Evolutionary conservation across 148 eudicot genomes (phyloP).

Genomic region (Linanthus parryae): DNA sequence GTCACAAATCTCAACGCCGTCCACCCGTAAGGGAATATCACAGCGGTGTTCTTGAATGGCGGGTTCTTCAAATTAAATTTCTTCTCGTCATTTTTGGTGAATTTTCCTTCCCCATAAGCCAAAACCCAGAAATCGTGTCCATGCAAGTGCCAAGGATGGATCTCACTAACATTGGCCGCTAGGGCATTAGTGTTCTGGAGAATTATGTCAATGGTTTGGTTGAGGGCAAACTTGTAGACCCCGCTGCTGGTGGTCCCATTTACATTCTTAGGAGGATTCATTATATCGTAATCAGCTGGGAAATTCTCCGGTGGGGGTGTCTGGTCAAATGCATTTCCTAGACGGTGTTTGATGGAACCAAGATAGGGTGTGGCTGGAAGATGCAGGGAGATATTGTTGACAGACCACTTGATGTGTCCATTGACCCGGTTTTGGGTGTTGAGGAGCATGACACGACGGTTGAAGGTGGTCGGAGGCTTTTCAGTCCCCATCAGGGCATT

Average conservation of each 20-base stretch:
- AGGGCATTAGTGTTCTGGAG: constrained; percentile 77
- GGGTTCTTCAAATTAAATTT: constrained; percentile 64
- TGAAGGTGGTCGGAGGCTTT: constrained; percentile 26
- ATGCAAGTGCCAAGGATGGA: constrained; percentile 89
- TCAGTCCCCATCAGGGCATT: constrained; percentile 43
- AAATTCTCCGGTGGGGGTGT: constrained; percentile 42
- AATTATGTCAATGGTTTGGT: constrained; percentile 54
- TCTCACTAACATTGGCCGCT: constrained; percentile 40
- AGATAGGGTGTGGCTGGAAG: constrained; percentile 71
- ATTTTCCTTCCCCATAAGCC: constrained; percentile 82
- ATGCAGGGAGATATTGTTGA: constrained; percentile 61
- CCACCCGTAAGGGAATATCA: constrained; percentile 82
- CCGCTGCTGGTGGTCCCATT: constrained; percentile 51
- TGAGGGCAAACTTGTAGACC: constrained; percentile 39
- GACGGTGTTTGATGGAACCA: constrained; percentile 43
- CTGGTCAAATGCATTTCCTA: constrained; percentile 27
- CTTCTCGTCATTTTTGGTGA: constrained; percentile 35
- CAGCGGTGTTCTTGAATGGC: constrained; percentile 63
- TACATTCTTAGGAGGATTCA: constrained; percentile 31
- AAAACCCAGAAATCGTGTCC: constrained; percentile 95
- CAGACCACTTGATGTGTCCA: constrained; percentile 67
- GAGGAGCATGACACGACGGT: constrained; percentile 48
- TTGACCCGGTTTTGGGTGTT: constrained; percentile 62
- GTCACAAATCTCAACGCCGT: constrained; percentile 75
- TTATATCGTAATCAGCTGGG: constrained; percentile 32